Conservation (phyloP, 2,329 filamentous ascomycete genomes). For the Zymoseptoria ardabiliae region DNA sequence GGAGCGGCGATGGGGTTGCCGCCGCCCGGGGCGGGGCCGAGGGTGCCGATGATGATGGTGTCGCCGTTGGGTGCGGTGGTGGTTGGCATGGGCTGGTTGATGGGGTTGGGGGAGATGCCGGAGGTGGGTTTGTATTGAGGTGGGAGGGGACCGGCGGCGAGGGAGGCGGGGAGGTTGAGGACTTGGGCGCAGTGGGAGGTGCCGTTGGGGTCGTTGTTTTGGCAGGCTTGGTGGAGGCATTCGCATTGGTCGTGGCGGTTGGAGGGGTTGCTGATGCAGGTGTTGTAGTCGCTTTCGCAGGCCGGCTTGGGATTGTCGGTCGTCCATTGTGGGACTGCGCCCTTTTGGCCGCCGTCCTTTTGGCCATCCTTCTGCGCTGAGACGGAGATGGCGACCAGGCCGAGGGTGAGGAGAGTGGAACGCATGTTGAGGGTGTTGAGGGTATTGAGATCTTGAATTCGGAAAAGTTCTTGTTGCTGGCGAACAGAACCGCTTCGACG, state of each 20-base stretch:
- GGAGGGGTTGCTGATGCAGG: background rate
- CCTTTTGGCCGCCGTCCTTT: background rate
- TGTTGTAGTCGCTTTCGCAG: background rate
- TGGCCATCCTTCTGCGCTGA: background rate
- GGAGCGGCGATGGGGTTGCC: constrained; percentile 7
- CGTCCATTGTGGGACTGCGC: background rate
- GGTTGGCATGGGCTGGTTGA: background rate
- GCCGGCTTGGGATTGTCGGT: background rate
- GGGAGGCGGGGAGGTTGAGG: too few species aligned
- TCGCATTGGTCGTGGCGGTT: background rate
- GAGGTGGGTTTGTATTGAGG: background rate
- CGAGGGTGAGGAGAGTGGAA: background rate
- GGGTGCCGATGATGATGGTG: constrained; percentile 1
- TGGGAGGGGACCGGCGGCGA: background rate
- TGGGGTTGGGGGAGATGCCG: background rate
- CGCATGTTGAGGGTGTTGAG: background rate
- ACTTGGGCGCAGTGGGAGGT: background rate
- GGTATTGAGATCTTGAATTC: too few species aligned
- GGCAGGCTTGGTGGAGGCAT: background rate
- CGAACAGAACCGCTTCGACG: background rate
- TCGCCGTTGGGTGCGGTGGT: background rate
- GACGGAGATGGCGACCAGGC: background rate
- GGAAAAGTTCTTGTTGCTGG: background rate
- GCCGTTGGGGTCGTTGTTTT: background rate
- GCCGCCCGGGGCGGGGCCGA: background rate